Conservation (phyloP, 148 eudicot species). For the Amaranthus cruentus region DNA sequence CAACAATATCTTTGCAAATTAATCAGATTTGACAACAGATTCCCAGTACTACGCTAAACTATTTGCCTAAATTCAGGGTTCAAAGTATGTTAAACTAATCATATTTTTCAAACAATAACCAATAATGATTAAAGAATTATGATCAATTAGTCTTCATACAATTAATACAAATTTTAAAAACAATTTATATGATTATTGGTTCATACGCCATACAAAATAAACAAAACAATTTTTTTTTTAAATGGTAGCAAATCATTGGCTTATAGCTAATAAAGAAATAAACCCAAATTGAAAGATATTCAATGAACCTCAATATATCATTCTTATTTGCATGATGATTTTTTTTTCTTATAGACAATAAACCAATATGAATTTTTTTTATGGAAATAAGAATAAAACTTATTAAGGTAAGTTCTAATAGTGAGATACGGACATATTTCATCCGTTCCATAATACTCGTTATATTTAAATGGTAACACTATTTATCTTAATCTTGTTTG, state of each 20-base stretch:
- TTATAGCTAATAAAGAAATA: neutral
- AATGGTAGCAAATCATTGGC: constrained; percentile 10
- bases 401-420: too few species aligned
- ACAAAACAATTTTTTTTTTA: constrained; percentile 9
- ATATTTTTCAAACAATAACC: neutral
- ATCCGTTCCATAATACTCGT: too few species aligned
- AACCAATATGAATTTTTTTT: too few species aligned
- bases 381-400: too few species aligned
- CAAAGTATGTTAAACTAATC: neutral
- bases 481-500: too few species aligned
- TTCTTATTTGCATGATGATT: neutral
- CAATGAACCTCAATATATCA: constrained; percentile 10
- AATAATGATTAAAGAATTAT: neutral
- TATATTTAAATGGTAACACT: too few species aligned
- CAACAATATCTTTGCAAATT: constrained; percentile 22
- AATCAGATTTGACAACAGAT: constrained; percentile 2
- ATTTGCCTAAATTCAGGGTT: too few species aligned
- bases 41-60: neutral
- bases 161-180: neutral
- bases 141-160: constrained; percentile 3
- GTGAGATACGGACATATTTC: too few species aligned
- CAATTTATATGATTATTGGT: neutral
- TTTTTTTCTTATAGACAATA: neutral
- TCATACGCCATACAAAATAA: constrained; percentile 2
- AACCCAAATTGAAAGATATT: neutral